Evolutionary conservation across 2,329 filamentous ascomycete genomes (phyloP).

Genomic region (Tolypocladium ovalisporum): DNA sequence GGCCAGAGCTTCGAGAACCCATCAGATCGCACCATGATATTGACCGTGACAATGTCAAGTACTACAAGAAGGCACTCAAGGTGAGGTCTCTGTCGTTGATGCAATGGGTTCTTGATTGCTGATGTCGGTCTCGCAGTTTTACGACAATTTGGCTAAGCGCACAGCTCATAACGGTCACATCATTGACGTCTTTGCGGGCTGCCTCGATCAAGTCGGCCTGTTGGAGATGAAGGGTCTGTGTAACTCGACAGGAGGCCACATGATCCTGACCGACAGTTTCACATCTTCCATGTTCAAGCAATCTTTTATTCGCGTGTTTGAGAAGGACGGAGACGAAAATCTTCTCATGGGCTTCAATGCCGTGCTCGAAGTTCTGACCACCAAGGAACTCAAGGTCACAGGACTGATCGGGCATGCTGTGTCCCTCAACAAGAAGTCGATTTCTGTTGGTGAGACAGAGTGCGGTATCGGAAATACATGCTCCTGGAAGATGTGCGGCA

Average conservation of each 20-base stretch:
- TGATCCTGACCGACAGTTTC: conserved; percentile 97
- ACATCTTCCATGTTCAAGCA: conserved; percentile 99
- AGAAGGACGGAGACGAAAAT: conserved; percentile 92
- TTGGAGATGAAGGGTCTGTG: conserved; percentile 96
- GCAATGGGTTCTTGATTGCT: background rate
- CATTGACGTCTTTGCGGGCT: conserved; percentile 95
- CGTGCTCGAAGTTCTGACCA: conserved; percentile 88
- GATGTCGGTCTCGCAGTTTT: conserved; percentile 51
- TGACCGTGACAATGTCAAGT: conserved; percentile 97
- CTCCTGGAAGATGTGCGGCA: conserved; percentile 99
- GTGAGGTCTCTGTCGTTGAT: conserved; percentile 29
- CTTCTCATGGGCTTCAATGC: conserved; percentile 98
- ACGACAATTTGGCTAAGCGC: conserved; percentile 86
- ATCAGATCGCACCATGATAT: conserved; percentile 98
- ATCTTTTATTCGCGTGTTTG: conserved; percentile 92
- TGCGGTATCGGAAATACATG: conserved; percentile 98
- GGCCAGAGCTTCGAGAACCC: conserved; percentile 87
- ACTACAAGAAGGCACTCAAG: conserved; percentile 98
- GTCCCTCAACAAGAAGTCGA: conserved; percentile 95
- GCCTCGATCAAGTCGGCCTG: conserved; percentile 91
- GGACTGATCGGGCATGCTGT: conserved; percentile 94
- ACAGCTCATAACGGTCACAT: conserved; percentile 95
- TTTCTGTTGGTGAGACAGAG: conserved; percentile 93
- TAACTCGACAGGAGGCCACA: conserved; percentile 94
- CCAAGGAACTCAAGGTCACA: conserved; percentile 96